Evolutionary conservation across 805 yeast genomes (phyloP).

Genomic region (Candida argentea): DNA sequence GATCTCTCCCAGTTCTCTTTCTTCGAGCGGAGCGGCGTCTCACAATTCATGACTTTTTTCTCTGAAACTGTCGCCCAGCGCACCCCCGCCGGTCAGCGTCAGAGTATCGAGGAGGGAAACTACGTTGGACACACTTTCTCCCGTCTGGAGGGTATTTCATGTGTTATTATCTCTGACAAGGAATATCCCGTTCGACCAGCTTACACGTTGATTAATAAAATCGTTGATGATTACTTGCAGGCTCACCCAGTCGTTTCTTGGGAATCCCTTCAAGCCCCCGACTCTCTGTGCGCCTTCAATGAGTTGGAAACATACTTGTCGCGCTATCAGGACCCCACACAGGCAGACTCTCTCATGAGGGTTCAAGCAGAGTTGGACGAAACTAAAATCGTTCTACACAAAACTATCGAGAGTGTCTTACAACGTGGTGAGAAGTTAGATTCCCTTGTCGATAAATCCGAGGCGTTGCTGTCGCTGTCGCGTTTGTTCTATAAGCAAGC

Average conservation of each 20-base stretch:
- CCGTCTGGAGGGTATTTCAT: constrained; percentile 83
- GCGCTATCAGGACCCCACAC: constrained; percentile 92
- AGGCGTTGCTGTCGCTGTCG: constrained; percentile 78
- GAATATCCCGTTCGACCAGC: constrained; percentile 98
- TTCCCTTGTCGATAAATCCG: constrained; percentile 88
- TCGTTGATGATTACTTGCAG: constrained; percentile 81
- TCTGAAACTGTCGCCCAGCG: constrained; percentile 84
- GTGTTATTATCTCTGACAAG: constrained; percentile 85
- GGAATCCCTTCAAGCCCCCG: constrained; percentile 39
- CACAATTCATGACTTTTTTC: constrained; percentile 92
- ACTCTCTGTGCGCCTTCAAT: constrained; percentile 39
- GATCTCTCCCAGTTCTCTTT: constrained; percentile 82
- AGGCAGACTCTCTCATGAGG: constrained; percentile 93
- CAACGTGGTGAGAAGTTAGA: constrained; percentile 96
- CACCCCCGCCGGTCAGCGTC: constrained; percentile 85
- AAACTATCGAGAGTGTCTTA: constrained; percentile 87
- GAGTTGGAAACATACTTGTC: constrained; percentile 59
- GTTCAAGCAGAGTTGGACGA: constrained; percentile 98
- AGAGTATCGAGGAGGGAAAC: constrained; percentile 83
- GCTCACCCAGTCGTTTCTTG: constrained; percentile 71
- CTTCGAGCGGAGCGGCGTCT: constrained; percentile 73
- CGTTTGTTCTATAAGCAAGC: constrained; percentile 97
- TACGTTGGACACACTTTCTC: constrained; percentile 90
- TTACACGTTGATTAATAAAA: constrained; percentile 80
- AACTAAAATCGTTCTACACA: constrained; percentile 91